phyloP scores from a whole-genome alignment of 108 stramenopile species.

The Cyclotella choctawhatcheeana region DNA sequence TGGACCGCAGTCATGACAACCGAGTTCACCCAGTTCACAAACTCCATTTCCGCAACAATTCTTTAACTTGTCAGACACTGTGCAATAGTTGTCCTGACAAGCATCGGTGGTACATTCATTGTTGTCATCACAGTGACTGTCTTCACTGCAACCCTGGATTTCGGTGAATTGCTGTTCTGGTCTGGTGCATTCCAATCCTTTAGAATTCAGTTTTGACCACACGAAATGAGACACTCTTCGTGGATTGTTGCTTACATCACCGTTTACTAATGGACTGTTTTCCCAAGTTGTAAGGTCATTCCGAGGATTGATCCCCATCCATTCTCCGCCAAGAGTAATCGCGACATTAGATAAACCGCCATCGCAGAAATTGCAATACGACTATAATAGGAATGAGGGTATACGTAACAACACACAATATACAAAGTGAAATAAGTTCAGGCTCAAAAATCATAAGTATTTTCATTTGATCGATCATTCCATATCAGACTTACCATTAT shows the following conservation, averaged over 20 bases:
- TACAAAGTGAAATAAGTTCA: too few species aligned
- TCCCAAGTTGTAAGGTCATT: slow-evolving; percentile 22
- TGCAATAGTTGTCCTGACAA: slow-evolving; percentile 20
- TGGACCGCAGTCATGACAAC: slow-evolving; percentile 34
- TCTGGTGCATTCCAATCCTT: slow-evolving; percentile 21
- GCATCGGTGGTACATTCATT: slow-evolving; percentile 30
- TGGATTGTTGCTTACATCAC: slow-evolving; percentile 33
- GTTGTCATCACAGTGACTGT: slow-evolving; percentile 28
- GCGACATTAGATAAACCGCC: slow-evolving; percentile 39
- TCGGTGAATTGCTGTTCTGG: slow-evolving; percentile 6
- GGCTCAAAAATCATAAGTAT: too few species aligned
- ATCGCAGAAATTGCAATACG: slow-evolving; percentile 47
- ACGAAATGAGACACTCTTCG: slow-evolving; percentile 24
- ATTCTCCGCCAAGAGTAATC: slow-evolving; percentile 36
- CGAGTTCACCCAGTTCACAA: slow-evolving; percentile 35
- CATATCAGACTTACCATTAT: slow-evolving; percentile 25
- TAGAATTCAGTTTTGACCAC: slow-evolving; percentile 24
- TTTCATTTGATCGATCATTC: too few species aligned
- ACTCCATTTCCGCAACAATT: slow-evolving; percentile 44
- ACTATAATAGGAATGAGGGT: not conserved
- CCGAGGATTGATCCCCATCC: slow-evolving; percentile 29
- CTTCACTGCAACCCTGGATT: slow-evolving; percentile 31
- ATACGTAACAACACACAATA: too few species aligned
- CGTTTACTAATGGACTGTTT: slow-evolving; percentile 29
- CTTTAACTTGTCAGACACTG: slow-evolving; percentile 7